A percentile compares a stretch with the other conserved stretches of the same genome.
phyloP scores from a whole-genome alignment of 192 early-diverging fungal genomes.

The Backusella morwellensis region DNA sequence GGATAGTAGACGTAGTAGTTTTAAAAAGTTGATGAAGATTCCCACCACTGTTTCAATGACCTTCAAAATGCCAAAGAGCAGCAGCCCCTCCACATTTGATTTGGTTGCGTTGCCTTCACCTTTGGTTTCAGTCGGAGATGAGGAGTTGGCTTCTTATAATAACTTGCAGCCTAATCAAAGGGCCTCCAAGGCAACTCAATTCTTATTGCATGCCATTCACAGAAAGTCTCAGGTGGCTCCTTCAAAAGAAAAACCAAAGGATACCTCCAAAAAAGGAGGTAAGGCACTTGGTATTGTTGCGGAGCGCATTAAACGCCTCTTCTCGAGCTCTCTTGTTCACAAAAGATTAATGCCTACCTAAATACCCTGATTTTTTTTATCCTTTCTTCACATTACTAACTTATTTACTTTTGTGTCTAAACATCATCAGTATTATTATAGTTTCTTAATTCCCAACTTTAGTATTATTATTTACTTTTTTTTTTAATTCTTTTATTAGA shows the following conservation, averaged over 20 bases:
- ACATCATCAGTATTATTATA: neutral
- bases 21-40: neutral
- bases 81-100: neutral
- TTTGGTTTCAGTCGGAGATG: slow-evolving; percentile 9
- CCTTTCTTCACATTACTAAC: neutral
- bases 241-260: neutral
- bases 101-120: slow-evolving; percentile 2
- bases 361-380: neutral
- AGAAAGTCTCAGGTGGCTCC: slow-evolving; percentile 12
- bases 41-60: neutral
- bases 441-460: neutral
- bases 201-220: neutral
- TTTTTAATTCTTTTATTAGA: neutral
- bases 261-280: neutral
- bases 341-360: neutral
- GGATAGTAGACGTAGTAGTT: neutral
- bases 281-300: neutral
- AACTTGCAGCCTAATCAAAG: neutral
- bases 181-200: neutral
- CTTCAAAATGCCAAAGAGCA: slow-evolving; percentile 1
- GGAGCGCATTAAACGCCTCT: neutral
- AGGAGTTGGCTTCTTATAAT: slow-evolving; percentile 13
- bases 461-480: neutral
- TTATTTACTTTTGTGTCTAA: neutral
- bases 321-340: neutral